Conservation (phyloP, 179 eudicot genomes). For the Silene vulgaris region DNA sequence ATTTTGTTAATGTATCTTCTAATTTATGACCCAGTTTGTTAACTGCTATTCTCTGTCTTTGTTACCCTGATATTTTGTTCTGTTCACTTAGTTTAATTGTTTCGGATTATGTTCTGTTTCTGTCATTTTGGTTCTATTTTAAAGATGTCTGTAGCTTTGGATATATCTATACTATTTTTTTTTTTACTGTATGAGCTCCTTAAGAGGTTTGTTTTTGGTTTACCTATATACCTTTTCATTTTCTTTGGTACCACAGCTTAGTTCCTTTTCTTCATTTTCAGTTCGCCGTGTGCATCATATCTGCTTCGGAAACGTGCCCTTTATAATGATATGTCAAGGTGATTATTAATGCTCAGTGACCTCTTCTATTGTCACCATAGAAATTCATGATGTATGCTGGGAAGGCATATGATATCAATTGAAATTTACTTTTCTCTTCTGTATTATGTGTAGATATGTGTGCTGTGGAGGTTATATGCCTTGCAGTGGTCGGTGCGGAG, state of each 20-base stretch:
- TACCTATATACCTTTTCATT: neutral
- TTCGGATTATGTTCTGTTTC: neutral
- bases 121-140: neutral
- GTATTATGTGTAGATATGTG: slow-evolving; percentile 47
- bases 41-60: too few species aligned
- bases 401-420: neutral
- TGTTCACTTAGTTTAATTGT: neutral
- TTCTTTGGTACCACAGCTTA: neutral
- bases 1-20: too few species aligned
- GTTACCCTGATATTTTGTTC: too few species aligned
- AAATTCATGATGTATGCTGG: neutral
- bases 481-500: slow-evolving; percentile 98
- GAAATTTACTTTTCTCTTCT: slow-evolving; percentile 6
- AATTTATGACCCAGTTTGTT: too few species aligned
- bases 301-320: slow-evolving; percentile 92
- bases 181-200: neutral
- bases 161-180: neutral
- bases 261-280: slow-evolving; percentile 20
- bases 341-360: slow-evolving; percentile 11
- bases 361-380: neutral
- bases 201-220: neutral
- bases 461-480: slow-evolving; percentile 99
- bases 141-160: neutral
- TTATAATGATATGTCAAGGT: slow-evolving; percentile 95
- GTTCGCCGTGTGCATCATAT: slow-evolving; percentile 89